Percentiles rank a stretch among this genome's conserved stretches.
phyloP scores from a whole-genome alignment of 805 yeast species.

The Candida pini region DNA sequence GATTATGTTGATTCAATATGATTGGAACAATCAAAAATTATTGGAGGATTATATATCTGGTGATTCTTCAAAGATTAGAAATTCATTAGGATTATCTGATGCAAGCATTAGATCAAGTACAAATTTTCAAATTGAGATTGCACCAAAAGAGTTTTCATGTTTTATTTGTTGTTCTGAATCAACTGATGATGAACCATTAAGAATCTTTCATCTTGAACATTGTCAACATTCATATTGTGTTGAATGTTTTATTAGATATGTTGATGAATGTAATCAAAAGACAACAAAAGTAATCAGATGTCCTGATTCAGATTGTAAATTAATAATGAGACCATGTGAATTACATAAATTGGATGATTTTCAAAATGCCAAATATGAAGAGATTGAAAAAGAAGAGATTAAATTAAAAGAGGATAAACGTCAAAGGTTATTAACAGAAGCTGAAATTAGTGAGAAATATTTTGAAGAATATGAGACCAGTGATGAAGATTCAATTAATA shows the following conservation, averaged over 20 bases:
- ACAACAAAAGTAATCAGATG: conserved; percentile 54
- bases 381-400: conserved; percentile 9
- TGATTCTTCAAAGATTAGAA: conserved; percentile 27
- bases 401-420: conserved; percentile 2
- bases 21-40: conserved; percentile 56
- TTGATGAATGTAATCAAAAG: conserved; percentile 36
- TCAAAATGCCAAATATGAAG: conserved; percentile 2
- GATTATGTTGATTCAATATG: conserved; percentile 40
- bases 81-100: conserved; percentile 25
- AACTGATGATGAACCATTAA: conserved; percentile 23
- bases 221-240: conserved; percentile 73
- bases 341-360: conserved; percentile 27
- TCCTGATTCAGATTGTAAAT: conserved; percentile 51
- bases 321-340: conserved; percentile 38
- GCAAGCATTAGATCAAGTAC: conserved; percentile 28
- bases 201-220: conserved; percentile 40
- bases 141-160: conserved; percentile 40
- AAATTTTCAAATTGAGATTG: conserved; percentile 6
- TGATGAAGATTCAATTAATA: conserved; percentile 8
- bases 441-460: conserved; percentile 17
- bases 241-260: conserved; percentile 61
- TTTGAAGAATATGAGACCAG: conserved; percentile 9
- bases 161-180: conserved; percentile 67
- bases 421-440: conserved; percentile 13
- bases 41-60: conserved; percentile 46